Conservation (phyloP, 2,329 filamentous ascomycete species). For the Tolypocladium guangdongense region DNA sequence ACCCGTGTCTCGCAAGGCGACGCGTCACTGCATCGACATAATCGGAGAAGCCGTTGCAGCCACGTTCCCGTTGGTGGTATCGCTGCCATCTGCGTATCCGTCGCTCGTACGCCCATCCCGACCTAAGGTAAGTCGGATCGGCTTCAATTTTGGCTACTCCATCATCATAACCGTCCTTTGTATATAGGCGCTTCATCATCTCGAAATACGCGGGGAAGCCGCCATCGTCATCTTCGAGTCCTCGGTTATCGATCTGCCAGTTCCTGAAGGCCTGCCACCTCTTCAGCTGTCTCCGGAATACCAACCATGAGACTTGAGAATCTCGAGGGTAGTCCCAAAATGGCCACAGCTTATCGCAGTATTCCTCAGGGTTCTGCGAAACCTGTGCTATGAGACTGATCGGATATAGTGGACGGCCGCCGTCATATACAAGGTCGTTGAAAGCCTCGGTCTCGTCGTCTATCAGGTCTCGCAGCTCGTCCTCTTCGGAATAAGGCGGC, state of each 20-base stretch:
- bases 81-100: constrained; percentile 3
- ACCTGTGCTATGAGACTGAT: constrained; percentile 16
- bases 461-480: too few relatives aligned
- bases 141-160: constrained; percentile 4
- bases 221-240: constrained; percentile 8
- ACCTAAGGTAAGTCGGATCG: constrained; percentile 5
- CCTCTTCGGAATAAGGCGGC: too few relatives aligned
- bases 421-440: constrained; percentile 16
- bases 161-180: neutral
- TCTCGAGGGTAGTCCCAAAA: constrained; percentile 4
- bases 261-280: constrained; percentile 19
- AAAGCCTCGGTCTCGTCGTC: constrained; percentile 11
- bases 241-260: constrained; percentile 17
- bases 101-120: constrained; percentile 3
- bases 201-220: constrained; percentile 7
- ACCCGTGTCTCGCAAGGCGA: constrained; percentile 16
- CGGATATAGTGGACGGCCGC: constrained; percentile 18
- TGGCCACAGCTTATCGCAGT: constrained; percentile 15
- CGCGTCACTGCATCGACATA: constrained; percentile 14
- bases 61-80: constrained; percentile 4
- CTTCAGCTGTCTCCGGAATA: constrained; percentile 14
- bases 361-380: constrained; percentile 8
- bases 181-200: neutral
- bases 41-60: constrained; percentile 10
- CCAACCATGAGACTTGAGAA: constrained; percentile 1